phyloP scores from a whole-genome alignment of 345 rosid species.

The Euphorbia lathyris region DNA sequence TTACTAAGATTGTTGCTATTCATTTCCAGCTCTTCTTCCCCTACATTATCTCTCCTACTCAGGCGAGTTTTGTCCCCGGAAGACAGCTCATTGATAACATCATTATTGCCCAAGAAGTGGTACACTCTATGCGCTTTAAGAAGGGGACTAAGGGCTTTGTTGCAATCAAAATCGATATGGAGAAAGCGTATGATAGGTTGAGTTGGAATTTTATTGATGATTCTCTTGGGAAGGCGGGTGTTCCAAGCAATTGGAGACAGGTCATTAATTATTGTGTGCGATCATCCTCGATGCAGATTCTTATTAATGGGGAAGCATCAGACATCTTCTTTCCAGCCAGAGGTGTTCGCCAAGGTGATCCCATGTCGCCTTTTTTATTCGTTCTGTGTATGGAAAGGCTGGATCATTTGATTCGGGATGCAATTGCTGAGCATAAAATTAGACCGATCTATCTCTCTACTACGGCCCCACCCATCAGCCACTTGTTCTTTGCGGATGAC shows the following conservation, averaged over 20 bases:
- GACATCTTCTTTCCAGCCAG: neutral
- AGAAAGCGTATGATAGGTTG: no score
- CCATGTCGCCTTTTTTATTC: neutral
- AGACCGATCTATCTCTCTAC: no score
- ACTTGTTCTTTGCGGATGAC: no score
- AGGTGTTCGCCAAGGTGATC: neutral
- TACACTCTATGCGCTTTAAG: neutral
- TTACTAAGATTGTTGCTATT: neutral
- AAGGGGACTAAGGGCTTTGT: neutral
- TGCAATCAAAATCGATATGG: no score
- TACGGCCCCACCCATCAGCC: no score
- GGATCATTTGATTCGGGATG: neutral
- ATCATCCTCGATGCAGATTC: neutral
- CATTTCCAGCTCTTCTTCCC: neutral
- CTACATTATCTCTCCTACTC: accelerated
- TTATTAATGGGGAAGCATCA: neutral
- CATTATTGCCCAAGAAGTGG: neutral
- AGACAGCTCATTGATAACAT: neutral
- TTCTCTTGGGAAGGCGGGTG: neutral
- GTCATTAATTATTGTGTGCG: neutral
- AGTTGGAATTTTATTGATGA: neutral
- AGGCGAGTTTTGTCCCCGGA: neutral
- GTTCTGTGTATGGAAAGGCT: neutral
- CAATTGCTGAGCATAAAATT: no score
- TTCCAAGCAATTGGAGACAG: neutral